Percentiles rank a stretch among this genome's conserved stretches.
Conservation (phyloP, 495 filamentous ascomycete species). For the Penicillium fimorum region DNA sequence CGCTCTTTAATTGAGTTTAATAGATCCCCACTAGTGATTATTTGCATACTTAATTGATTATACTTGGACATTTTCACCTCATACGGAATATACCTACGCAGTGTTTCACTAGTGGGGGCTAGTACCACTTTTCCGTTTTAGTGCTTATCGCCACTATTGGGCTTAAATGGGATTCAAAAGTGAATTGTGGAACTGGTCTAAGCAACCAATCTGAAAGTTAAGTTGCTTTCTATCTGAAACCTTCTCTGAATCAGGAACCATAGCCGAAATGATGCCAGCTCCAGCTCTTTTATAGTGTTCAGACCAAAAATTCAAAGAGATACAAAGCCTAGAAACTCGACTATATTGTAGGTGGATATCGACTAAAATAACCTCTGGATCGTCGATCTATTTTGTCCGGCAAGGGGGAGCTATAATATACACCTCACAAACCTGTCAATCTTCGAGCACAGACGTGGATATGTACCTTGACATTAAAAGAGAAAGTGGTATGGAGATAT, state of each 20-base stretch:
- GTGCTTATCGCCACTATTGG: not conserved
- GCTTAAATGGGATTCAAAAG: not conserved
- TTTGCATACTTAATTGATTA: too few species aligned
- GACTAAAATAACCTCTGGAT: not conserved
- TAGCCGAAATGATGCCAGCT: not conserved
- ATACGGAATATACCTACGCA: not conserved
- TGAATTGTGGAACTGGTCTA: not conserved
- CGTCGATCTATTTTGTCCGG: not conserved
- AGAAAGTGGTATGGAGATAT: not conserved
- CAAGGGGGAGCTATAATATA: not conserved
- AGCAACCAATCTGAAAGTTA: not conserved
- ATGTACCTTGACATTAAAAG: not conserved
- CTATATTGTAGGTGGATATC: not conserved
- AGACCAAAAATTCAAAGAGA: not conserved
- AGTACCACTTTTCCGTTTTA: not conserved
- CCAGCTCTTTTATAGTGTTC: not conserved
- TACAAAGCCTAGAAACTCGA: not conserved
- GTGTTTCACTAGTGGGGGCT: constrained; percentile 19
- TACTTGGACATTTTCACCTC: not conserved
- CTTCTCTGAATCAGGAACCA: not conserved
- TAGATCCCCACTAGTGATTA: not conserved
- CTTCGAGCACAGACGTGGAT: not conserved
- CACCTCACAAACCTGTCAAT: not conserved
- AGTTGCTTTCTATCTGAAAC: not conserved
- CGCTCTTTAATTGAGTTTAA: constrained; percentile 1